Evolutionary conservation across 2,329 filamentous ascomycete genomes (phyloP).

Genomic region (Fusarium papillatum): DNA sequence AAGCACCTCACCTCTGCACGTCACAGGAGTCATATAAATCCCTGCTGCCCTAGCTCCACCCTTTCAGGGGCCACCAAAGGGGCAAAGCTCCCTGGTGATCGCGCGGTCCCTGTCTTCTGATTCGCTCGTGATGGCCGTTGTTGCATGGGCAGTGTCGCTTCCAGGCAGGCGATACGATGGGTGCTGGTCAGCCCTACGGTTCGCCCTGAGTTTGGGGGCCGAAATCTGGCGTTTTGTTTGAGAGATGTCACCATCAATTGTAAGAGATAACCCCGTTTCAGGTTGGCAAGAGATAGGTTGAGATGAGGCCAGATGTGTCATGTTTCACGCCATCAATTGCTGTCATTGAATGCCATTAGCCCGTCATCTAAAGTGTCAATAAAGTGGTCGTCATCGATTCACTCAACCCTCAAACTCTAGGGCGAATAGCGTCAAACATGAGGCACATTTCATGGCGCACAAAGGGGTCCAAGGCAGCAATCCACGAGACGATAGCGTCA

Average conservation of each 20-base stretch:
- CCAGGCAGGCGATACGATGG: slow-evolving; percentile 39
- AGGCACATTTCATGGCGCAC: background rate
- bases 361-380: background rate
- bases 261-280: background rate
- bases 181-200: slow-evolving; percentile 42
- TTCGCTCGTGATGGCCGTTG: slow-evolving; percentile 49
- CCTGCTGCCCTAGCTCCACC: slow-evolving; percentile 25
- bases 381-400: background rate
- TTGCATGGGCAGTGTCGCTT: slow-evolving; percentile 46
- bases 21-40: slow-evolving; percentile 23
- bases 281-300: background rate
- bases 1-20: slow-evolving; percentile 16
- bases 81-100: slow-evolving; percentile 23
- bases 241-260: background rate
- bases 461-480: background rate
- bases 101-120: slow-evolving; percentile 21
- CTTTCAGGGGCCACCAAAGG: slow-evolving; percentile 13
- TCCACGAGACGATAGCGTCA: background rate
- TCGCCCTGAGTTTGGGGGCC: slow-evolving; percentile 13
- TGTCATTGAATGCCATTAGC: background rate
- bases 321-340: background rate
- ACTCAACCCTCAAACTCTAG: background rate
- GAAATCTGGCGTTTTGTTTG: background rate
- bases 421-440: background rate
- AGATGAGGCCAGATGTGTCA: background rate